Evolutionary conservation across 139 green algal genomes (phyloP), one percentile per base, ranked within the genome.

Genomic region (Eudorina sp.): DNA sequence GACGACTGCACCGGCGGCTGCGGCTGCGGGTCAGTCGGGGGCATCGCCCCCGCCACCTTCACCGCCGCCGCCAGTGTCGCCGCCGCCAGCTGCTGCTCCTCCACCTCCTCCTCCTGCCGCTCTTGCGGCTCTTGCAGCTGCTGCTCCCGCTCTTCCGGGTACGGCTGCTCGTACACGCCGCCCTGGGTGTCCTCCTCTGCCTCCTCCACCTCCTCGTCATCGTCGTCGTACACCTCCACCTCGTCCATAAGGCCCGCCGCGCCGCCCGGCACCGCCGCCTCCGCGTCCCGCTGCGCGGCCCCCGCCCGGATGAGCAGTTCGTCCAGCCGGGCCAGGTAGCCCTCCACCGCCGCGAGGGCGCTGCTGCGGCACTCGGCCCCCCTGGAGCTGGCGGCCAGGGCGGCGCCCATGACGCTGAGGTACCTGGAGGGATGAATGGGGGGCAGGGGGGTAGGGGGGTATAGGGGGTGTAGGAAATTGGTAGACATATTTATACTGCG

Each of bases 351-450:
- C 5, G 43, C 58, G 43, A 93, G 84, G 23, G 92, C 90, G 4
- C 84, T 73, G 29, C 58, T 74, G n/a, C 90, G 80, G 43, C 76
- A 68, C 25, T 93, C 88, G 7, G 88, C 85, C 40, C 92, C 88
- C 4, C 45, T 53, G 38, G 23, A 45, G 23, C 53, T 75, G 41
- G 88, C 85, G 14, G 92, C 89, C 27, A 94, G 89, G 27, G 92
- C 88, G 31, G 83, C 64, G 18, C 29, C 40, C 88, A 92, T 91
- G 40, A 80, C 75, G 60, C 60, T 60, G 31, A 94, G 75, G 81
- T 94, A 94, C 79, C 91, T 94, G 86, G 45, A 18, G n/a, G 8
- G 27, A 9, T 51, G 58, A 68, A 19, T 23, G 41, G 70, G 6
- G 18, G 70, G 21, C 23, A 36, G 41, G 70, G 13, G 14, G 68